Conservation (phyloP, 441 rosid genomes). For the Flueggea neowawraea region DNA sequence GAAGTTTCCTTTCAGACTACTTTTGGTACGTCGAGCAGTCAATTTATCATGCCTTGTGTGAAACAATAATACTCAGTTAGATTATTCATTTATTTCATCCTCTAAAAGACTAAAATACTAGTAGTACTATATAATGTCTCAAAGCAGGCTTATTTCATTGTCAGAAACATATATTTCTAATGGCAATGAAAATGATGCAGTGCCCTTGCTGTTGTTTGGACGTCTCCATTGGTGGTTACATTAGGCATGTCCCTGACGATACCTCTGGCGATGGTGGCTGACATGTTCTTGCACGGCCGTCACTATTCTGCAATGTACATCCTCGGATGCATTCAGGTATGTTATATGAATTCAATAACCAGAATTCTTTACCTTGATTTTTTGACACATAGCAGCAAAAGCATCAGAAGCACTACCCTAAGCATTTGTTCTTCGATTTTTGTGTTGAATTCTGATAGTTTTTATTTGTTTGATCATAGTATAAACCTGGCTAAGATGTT, state of each 20-base stretch:
- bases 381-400: not conserved
- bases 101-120: not conserved
- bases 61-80: no score
- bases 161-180: no score
- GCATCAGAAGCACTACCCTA: no score
- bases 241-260: conserved; percentile 85
- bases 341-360: not conserved
- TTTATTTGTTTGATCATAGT: no score
- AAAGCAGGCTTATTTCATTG: no score
- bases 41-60: no score
- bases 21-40: conserved; percentile 38
- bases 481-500: not conserved
- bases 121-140: not conserved
- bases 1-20: conserved; percentile 59
- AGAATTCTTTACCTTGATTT: not conserved
- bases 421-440: not conserved
- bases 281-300: conserved; percentile 69
- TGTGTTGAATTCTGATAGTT: not conserved
- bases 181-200: conserved; percentile 30
- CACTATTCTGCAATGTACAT: conserved; percentile 68
- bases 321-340: conserved; percentile 72
- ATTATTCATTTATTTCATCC: not conserved
- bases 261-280: conserved; percentile 86
- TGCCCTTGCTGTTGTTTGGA: conserved; percentile 91
- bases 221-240: conserved; percentile 80